phyloP scores from a whole-genome alignment of 805 yeast genomes.

The Nakazawaea anatomiae region DNA sequence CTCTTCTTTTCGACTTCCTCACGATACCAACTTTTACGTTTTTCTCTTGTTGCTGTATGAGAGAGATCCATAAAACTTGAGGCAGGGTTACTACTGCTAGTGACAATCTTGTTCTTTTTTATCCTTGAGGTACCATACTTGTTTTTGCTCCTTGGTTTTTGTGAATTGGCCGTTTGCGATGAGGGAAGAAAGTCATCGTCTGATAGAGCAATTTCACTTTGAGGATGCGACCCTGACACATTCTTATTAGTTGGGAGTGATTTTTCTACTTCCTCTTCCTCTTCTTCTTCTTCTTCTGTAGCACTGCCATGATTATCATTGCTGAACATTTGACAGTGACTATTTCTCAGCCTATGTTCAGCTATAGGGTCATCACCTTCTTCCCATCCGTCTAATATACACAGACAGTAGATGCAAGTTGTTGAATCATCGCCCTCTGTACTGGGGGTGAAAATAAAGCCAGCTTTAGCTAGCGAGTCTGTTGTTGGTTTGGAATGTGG shows the following conservation, averaged over 20 bases:
- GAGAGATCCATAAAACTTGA: neutral
- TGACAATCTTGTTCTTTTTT: conserved; percentile 4
- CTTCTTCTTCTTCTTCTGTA: neutral
- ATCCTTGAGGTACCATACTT: conserved; percentile 7
- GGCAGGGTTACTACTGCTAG: conserved; percentile 1
- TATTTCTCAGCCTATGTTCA: conserved; percentile 46
- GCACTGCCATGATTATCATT: neutral
- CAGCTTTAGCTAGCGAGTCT: conserved; percentile 46
- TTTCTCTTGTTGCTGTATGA: neutral
- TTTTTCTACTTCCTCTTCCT: neutral
- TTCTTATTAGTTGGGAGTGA: neutral
- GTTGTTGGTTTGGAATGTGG: conserved; percentile 39
- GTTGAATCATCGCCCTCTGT: conserved; percentile 46
- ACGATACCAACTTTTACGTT: conserved; percentile 7
- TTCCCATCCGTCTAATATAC: conserved; percentile 70
- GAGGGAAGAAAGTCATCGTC: conserved; percentile 20
- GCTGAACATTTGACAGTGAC: conserved; percentile 35
- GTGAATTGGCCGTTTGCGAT: conserved; percentile 11
- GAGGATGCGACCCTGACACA: neutral
- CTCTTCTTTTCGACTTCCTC: conserved; percentile 35
- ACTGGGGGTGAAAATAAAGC: conserved; percentile 55
- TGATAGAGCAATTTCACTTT: neutral
- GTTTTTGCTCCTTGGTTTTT: neutral
- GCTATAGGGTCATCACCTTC: conserved; percentile 52
- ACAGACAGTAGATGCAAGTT: conserved; percentile 59